phyloP scores from a whole-genome alignment of 805 yeast species.

The Kodamaea kaohsiungensis region DNA sequence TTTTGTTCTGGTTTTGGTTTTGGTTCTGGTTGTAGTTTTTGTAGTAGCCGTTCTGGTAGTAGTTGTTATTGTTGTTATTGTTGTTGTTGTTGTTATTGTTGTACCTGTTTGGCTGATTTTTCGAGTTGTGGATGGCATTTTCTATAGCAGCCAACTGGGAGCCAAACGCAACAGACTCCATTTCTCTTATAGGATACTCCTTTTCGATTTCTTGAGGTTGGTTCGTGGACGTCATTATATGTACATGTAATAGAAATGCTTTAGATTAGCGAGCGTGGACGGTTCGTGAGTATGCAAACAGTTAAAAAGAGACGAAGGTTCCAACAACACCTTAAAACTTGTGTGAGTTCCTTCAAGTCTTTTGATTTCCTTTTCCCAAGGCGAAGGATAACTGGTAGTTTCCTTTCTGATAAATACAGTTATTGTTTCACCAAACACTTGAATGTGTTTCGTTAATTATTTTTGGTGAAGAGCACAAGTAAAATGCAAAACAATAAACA shows the following conservation, averaged over 20 bases:
- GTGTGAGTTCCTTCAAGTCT: neutral
- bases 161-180: conserved; percentile 29
- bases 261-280: neutral
- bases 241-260: neutral
- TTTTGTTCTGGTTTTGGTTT: conserved; percentile 17
- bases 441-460: neutral
- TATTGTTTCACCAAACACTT: neutral
- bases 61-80: conserved; percentile 7
- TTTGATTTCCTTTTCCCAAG: neutral
- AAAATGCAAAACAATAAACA: neutral
- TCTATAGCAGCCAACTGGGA: conserved; percentile 30
- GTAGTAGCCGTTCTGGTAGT: conserved; percentile 8
- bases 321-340: neutral
- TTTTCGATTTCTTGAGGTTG: neutral
- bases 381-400: neutral
- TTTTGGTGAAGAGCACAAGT: neutral
- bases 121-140: conserved; percentile 12
- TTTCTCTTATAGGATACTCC: conserved; percentile 24
- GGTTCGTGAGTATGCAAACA: neutral
- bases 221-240: conserved; percentile 3
- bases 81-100: conserved; percentile 10
- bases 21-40: conserved; percentile 9
- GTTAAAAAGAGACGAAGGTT: neutral
- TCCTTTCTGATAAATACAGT: neutral
- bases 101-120: conserved; percentile 9